Percentiles rank a stretch among this genome's conserved stretches.
phyloP scores from a whole-genome alignment of 208 protist genomes.

The Naegleria lovaniensis region DNA sequence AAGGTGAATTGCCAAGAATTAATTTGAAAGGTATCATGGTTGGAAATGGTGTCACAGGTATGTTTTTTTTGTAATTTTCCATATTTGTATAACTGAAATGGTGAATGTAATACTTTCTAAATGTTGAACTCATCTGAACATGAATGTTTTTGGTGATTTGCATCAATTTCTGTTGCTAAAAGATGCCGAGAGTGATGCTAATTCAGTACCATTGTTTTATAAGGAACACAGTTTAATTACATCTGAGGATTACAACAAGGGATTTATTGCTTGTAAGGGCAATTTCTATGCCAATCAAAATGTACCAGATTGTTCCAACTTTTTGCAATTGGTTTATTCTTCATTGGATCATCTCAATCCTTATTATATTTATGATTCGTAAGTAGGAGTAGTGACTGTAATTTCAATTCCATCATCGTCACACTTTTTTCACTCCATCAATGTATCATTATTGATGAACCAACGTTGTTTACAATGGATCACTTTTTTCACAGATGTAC shows the following conservation, averaged over 20 bases:
- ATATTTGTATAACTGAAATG: too few species aligned
- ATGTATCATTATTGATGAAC: too few species aligned
- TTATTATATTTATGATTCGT: constrained; percentile 16
- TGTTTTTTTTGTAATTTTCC: too few species aligned
- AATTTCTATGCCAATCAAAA: constrained; percentile 21
- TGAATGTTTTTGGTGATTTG: too few species aligned
- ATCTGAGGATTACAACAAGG: not conserved
- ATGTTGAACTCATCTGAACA: too few species aligned
- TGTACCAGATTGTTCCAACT: not conserved
- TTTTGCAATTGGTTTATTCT: not conserved
- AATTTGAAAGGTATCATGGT: constrained; percentile 30
- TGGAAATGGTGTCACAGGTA: constrained; percentile 1
- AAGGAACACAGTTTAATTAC: not conserved
- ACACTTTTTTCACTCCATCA: not conserved
- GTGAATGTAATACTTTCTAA: too few species aligned
- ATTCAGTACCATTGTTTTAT: not conserved
- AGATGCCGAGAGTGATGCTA: not conserved
- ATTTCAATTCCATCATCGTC: not conserved
- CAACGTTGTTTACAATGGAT: too few species aligned
- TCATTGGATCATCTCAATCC: not conserved
- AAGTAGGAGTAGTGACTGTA: not conserved
- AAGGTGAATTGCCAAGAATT: constrained; percentile 61
- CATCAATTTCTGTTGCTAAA: too few species aligned
- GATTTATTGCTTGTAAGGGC: not conserved
- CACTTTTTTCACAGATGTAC: not conserved